phyloP scores from a whole-genome alignment of 2,329 filamentous ascomycete species.

The Talaromyces piceae region DNA sequence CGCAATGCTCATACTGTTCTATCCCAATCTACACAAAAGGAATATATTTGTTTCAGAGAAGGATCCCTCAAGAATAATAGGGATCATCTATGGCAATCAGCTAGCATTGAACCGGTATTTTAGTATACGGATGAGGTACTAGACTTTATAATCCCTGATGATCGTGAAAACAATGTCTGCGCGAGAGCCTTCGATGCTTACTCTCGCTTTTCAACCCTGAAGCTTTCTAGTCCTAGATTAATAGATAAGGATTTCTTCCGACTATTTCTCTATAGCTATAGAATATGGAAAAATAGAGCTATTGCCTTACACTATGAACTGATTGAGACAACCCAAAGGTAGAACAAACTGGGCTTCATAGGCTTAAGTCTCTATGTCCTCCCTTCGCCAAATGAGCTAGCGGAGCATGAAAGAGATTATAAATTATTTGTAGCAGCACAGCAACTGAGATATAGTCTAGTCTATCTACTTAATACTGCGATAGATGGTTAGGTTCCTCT shows the following conservation, averaged over 20 bases:
- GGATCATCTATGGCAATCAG: constrained; percentile 39
- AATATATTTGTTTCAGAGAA: constrained; percentile 38
- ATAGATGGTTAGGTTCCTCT: constrained; percentile 31
- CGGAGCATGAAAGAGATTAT: constrained; percentile 23
- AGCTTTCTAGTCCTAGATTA: constrained; percentile 22
- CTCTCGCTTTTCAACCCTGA: constrained; percentile 24
- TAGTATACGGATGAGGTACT: constrained; percentile 32
- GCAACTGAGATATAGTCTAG: constrained; percentile 21
- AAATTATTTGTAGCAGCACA: constrained; percentile 26
- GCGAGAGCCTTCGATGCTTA: constrained; percentile 26
- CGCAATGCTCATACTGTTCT: constrained; percentile 27
- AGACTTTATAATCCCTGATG: constrained; percentile 30
- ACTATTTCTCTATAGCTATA: constrained; percentile 34
- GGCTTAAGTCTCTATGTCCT: constrained; percentile 25
- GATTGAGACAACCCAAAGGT: constrained; percentile 31
- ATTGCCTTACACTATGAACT: constrained; percentile 34
- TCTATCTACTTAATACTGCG: constrained; percentile 23
- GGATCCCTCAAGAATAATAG: constrained; percentile 30
- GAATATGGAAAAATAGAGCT: constrained; percentile 36
- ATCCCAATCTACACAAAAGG: constrained; percentile 35
- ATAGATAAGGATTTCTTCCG: constrained; percentile 31
- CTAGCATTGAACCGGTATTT: constrained; percentile 35
- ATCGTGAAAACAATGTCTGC: constrained; percentile 21
- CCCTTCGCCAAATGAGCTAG: constrained; percentile 20
- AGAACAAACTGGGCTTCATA: constrained; percentile 32